Conservation (phyloP, 2,329 filamentous ascomycete genomes). For the Emmonsiellopsis sp. region DNA sequence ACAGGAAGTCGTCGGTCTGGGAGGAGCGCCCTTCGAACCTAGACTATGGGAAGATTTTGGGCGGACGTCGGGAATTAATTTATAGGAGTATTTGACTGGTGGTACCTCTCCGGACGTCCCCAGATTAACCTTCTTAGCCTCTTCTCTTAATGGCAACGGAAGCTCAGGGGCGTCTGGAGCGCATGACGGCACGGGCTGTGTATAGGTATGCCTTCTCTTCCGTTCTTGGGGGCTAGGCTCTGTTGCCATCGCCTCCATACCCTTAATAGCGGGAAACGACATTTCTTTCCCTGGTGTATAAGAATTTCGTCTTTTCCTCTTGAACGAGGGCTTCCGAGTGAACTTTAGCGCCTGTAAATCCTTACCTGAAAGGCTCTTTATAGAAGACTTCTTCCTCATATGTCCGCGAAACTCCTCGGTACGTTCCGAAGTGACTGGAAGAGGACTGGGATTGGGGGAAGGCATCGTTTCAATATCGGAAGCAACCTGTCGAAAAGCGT, state of each 20-base stretch:
- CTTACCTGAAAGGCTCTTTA: slow-evolving; percentile 19
- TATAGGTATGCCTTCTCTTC: slow-evolving; percentile 31
- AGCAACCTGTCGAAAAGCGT: slow-evolving; percentile 25
- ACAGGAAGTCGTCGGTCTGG: slow-evolving; percentile 4
- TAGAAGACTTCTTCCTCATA: slow-evolving; percentile 10
- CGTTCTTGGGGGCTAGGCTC: slow-evolving; percentile 15
- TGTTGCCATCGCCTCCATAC: slow-evolving; percentile 5
- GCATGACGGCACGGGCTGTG: slow-evolving; percentile 16
- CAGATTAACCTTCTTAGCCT: background rate
- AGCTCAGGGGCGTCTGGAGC: background rate
- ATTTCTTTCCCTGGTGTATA: slow-evolving; percentile 12
- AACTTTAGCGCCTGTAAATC: slow-evolving; percentile 23
- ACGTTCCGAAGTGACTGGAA: background rate
- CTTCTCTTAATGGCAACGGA: background rate
- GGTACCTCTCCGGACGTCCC: background rate
- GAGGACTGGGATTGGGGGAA: slow-evolving; percentile 1
- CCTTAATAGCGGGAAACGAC: slow-evolving; percentile 13
- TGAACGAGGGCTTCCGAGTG: slow-evolving; percentile 23
- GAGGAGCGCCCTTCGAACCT: slow-evolving; percentile 4
- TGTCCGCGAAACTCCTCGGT: slow-evolving; percentile 6
- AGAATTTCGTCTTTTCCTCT: slow-evolving; percentile 17
- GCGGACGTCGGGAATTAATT: slow-evolving; percentile 5
- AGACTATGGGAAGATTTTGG: slow-evolving; percentile 8
- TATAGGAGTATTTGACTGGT: slow-evolving; percentile 1
- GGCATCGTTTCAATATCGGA: slow-evolving; percentile 3